A percentile compares a stretch with the other conserved stretches of the same genome.
Evolutionary conservation across 2,329 filamentous ascomycete species (phyloP).

Genomic region (Colletotrichum coccodes): DNA sequence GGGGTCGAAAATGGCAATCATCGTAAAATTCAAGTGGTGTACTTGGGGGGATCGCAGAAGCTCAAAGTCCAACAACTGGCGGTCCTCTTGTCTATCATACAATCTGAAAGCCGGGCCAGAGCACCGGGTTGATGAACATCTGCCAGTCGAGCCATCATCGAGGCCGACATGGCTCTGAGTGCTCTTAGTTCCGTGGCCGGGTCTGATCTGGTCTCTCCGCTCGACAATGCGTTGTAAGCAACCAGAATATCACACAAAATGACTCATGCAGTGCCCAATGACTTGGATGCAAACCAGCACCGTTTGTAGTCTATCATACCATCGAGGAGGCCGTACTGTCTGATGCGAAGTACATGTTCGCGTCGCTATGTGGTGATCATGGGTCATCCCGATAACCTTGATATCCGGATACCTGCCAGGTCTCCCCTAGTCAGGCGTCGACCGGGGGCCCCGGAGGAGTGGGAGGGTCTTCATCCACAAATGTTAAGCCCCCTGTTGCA

Average conservation of each 20-base stretch:
- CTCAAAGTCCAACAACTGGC: background rate
- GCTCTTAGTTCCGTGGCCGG: background rate
- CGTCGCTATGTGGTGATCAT: conserved; percentile 10
- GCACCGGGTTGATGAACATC: background rate
- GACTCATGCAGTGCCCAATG: conserved; percentile 27
- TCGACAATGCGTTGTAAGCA: background rate
- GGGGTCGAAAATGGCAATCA: conserved; percentile 10
- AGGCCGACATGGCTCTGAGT: background rate
- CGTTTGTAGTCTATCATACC: background rate
- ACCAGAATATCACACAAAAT: background rate
- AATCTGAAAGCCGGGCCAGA: background rate
- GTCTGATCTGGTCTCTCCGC: conserved; percentile 2
- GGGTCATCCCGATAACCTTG: conserved; percentile 30
- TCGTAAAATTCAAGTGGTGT: conserved; percentile 12
- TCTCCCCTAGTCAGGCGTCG: conserved; percentile 11
- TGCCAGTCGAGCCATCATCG: background rate
- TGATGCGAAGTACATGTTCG: conserved; percentile 15
- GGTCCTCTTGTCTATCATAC: conserved; percentile 5
- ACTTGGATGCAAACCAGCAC: conserved; percentile 13
- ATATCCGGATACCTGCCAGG: conserved; percentile 17
- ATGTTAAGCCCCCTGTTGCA: conserved; percentile 16
- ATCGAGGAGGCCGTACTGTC: background rate
- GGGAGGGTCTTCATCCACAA: conserved; percentile 21
- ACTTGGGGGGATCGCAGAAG: background rate
- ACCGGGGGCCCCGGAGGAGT: conserved; percentile 2